A percentile compares a stretch with the other conserved stretches of the same genome.
Conservation (phyloP, 257 asterid genomes). For the Solanum medicagineum region DNA sequence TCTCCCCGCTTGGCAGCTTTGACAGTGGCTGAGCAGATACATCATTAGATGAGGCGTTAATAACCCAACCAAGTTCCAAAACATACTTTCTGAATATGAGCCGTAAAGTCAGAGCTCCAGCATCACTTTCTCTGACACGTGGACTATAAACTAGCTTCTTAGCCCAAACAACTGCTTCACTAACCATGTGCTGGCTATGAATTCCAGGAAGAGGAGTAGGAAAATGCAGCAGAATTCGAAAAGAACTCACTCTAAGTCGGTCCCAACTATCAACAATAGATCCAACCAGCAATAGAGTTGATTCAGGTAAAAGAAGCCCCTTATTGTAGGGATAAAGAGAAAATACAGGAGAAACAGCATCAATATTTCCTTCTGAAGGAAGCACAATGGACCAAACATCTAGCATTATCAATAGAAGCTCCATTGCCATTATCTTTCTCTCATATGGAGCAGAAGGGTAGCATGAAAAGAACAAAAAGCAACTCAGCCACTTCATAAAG, state of each 20-base stretch:
- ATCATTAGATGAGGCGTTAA: constrained; percentile 35
- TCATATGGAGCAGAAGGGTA: constrained; percentile 99
- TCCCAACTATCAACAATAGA: constrained; percentile 98
- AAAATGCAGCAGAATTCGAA: constrained; percentile 60
- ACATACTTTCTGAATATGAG: constrained; percentile 87
- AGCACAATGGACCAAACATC: constrained; percentile 66
- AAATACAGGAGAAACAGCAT: constrained; percentile 24
- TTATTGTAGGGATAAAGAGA: constrained; percentile 51
- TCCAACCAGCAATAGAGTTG: constrained; percentile 80
- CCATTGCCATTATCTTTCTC: constrained; percentile 95
- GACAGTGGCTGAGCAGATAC: constrained; percentile 25
- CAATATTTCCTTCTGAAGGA: constrained; percentile 19
- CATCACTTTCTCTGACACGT: constrained; percentile 97
- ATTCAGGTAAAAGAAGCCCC: constrained; percentile 55
- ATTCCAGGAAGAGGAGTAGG: constrained; percentile 95
- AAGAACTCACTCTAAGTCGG: constrained; percentile 67
- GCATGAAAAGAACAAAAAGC: constrained; percentile 80
- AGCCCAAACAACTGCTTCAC: constrained; percentile 66
- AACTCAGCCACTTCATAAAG: constrained; percentile 75
- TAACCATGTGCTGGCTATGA: constrained; percentile 36
- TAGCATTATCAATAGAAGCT: constrained; percentile 60
- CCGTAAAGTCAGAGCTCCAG: constrained; percentile 88
- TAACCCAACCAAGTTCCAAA: constrained; percentile 62
- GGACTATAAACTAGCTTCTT: constrained; percentile 85
- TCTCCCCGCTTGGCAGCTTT: constrained; percentile 19